A percentile compares a stretch with the other conserved stretches of the same genome.
Evolutionary conservation across 2,329 filamentous ascomycete species (phyloP).

Genomic region (Aspergillus sergii): DNA sequence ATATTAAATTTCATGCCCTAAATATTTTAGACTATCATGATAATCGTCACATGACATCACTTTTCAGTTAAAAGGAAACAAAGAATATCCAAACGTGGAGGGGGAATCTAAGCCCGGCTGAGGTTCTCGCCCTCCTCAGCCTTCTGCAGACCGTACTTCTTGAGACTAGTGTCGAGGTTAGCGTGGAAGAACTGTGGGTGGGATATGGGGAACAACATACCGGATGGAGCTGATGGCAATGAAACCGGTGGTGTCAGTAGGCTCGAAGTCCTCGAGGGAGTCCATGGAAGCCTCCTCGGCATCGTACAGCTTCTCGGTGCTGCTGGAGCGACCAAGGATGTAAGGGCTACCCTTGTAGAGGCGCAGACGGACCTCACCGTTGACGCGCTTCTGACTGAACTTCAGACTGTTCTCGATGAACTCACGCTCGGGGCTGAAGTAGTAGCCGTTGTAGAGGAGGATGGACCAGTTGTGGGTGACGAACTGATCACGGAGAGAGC

Average conservation of each 20-base stretch:
- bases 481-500: slow-evolving; percentile 71
- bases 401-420: slow-evolving; percentile 68
- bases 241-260: slow-evolving; percentile 68
- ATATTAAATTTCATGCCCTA: slow-evolving; percentile 3
- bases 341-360: slow-evolving; percentile 67
- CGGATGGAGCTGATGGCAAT: slow-evolving; percentile 45
- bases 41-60: slow-evolving; percentile 4
- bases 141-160: slow-evolving; percentile 46
- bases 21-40: neutral
- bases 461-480: slow-evolving; percentile 65
- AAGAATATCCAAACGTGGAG: neutral
- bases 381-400: slow-evolving; percentile 61
- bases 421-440: slow-evolving; percentile 72
- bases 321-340: slow-evolving; percentile 55
- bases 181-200: neutral
- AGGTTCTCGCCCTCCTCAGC: slow-evolving; percentile 20
- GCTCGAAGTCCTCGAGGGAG: slow-evolving; percentile 68
- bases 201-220: slow-evolving; percentile 13
- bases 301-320: slow-evolving; percentile 72
- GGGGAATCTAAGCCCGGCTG: slow-evolving; percentile 15
- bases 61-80: neutral
- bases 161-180: slow-evolving; percentile 33
- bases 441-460: slow-evolving; percentile 62
- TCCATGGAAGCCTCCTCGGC: slow-evolving; percentile 70
- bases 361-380: slow-evolving; percentile 63